Evolutionary conservation across 495 filamentous ascomycete genomes (phyloP).

Genomic region (Cercophora sp.): DNA sequence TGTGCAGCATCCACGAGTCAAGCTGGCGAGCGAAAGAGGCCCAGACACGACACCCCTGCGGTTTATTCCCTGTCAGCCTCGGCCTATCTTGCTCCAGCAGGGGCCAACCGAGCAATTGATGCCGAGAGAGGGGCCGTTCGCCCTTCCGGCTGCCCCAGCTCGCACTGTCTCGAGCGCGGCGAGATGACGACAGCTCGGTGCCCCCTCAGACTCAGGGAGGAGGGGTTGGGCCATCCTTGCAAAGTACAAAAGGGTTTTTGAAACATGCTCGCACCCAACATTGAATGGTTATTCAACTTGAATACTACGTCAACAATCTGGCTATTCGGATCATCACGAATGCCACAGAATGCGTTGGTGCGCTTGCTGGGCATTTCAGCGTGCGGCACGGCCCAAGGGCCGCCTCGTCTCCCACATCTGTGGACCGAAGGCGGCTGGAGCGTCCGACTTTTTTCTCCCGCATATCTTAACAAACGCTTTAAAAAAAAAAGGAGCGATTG

Average conservation of each 20-base stretch:
- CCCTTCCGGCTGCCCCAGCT: neutral
- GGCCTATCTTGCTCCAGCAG: constrained; percentile 19
- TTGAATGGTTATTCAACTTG: neutral
- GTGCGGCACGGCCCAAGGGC: neutral
- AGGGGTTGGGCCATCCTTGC: too few species aligned
- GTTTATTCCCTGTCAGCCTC: constrained; percentile 20
- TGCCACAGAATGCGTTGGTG: constrained; percentile 4
- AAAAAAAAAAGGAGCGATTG: too few species aligned
- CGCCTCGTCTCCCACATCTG: neutral
- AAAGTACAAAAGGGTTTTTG: neutral
- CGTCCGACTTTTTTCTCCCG: neutral
- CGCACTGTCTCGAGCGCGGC: constrained; percentile 24
- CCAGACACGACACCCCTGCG: constrained; percentile 19
- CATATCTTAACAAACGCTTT: too few species aligned
- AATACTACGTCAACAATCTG: constrained; percentile 5
- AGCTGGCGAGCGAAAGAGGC: constrained; percentile 24
- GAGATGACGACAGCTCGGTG: constrained; percentile 12
- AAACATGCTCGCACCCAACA: neutral
- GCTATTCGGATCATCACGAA: neutral
- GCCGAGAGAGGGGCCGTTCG: constrained; percentile 22
- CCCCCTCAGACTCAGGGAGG: neutral
- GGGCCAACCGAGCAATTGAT: constrained; percentile 22
- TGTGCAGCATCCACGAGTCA: constrained; percentile 36
- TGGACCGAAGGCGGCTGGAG: neutral
- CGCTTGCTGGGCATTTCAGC: neutral